Evolutionary conservation across 31 red algal genomes (phyloP), one percentile per base, ranked within the genome.

Genomic region (Odonthalia washingtoniensis): DNA sequence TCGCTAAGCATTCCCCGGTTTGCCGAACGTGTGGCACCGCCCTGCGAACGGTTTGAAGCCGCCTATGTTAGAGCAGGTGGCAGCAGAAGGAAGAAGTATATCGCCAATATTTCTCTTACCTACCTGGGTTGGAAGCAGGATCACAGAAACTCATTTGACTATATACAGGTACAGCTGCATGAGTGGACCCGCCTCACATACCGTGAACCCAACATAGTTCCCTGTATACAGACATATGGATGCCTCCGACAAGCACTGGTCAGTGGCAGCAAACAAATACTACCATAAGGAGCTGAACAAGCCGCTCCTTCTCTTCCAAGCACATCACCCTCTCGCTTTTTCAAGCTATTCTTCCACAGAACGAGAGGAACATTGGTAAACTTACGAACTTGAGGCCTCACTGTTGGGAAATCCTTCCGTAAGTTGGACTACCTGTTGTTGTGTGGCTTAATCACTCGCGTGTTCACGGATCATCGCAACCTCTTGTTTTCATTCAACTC

Each of bases 391-490:
- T 37, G 70, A 75, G 14, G 67, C 69, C 3, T 4, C 34, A 68
- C 82, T 2, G 82, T 86, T 3, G 5, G 49, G 2, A 66, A 86
- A 74, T 66, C 82, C 26, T 86, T 75, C 21, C 40, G 31, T 40
- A 86, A 86, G 46, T 2, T 86, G 3, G 70, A 75, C 67, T 75
- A 74, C 69, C 41, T 46, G 9, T 44, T 86, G 9, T 40, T 68
- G n/a, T 86, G 69, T 28, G 82, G 75, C 39, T 4, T n/a, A 52
- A 16, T 35, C 2, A 86, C 70, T 32, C 67, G 40, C 1, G 66
- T 86, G 2, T 86, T 86, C 82, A 86, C 82, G 3, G 70, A 86
- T 49, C 82, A 86, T 86, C 82, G 82, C 34, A 75, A 49, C 69
- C 61, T 75, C 2, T 68, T 86, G 35, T 75, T 75, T 39, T 32